Evolutionary conservation across 352 stramenopile genomes (phyloP), one percentile per base, ranked within the genome.

Genomic region (Phytopythium montanum): DNA sequence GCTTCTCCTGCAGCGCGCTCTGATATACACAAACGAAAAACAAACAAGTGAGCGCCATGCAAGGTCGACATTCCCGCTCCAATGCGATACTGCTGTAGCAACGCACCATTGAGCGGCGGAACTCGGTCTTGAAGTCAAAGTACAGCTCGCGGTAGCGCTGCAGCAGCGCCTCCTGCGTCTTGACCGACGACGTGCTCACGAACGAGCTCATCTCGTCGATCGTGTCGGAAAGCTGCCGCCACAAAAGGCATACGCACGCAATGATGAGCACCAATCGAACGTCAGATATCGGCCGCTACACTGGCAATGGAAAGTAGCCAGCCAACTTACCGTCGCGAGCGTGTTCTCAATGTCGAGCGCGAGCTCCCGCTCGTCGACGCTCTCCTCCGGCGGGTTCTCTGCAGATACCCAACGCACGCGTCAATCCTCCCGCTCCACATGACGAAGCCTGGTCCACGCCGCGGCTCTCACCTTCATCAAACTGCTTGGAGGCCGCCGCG

Each of bases 111-210:
- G 85, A 90, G 28, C 85, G 81, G 67, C 96, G 87, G 68, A 98
- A 99, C 70, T 99, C 94, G 25, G 87, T 95, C 38, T 92, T 95
- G 38, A 97, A 97, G 74, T 99, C 94, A 62, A 98, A 98, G 48
- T 98, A 86, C 54, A 98, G 88, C 72, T 98, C 95, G 28, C 94
- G 87, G 71, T 99, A 99, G 44, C 96, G 84, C 72, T 98, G 95
- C 36, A 98, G 72, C 49, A 98, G 72, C 5, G 88, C 88, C 56
- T 95, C 87, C 59, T 95, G 87, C 36, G 82, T 80, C 61, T 93
- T 95, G 23, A 79, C 73, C 14, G 75, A 77, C 54, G 85, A 91
- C 39, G 71, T 76, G 57, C 84, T 87, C 45, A 84, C 76, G 44
- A 82, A 75, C n/a, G 75, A 54, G 62, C 74, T 92, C 87, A 94